Percentiles rank a stretch among this genome's conserved stretches.
These are phyloP conservation scores for Inga laurina DNA, from an alignment of 306 rosid species.

Conservation along the genomic window DNA sequence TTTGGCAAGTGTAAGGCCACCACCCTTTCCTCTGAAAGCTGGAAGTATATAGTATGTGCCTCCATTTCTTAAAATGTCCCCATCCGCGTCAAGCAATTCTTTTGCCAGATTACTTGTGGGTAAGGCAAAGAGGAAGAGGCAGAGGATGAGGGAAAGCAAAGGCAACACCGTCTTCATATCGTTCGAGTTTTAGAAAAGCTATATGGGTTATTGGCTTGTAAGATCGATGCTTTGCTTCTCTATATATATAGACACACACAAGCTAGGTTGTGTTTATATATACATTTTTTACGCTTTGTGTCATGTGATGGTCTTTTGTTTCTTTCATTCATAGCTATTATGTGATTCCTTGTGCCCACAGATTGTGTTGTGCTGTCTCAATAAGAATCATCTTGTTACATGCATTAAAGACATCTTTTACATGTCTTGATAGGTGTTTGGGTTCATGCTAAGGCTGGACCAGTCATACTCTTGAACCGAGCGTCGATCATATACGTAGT, in stretches of 20 bases:
- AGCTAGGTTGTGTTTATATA: too few relatives aligned
- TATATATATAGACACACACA: too few relatives aligned
- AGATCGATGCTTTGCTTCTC: too few relatives aligned
- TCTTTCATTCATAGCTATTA: too few relatives aligned
- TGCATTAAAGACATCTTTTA: background rate
- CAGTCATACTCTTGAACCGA: too few relatives aligned
- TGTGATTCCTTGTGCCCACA: too few relatives aligned
- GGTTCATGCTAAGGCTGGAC: too few relatives aligned
- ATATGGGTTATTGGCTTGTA: too few relatives aligned
- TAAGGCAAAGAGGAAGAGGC: background rate
- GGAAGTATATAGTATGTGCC: background rate
- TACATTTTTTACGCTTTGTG: background rate
- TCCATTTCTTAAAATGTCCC: background rate
- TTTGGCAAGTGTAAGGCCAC: background rate
- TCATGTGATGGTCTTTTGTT: background rate
- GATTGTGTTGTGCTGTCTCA: background rate
- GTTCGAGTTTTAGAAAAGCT: background rate
- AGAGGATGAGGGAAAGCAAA: background rate
- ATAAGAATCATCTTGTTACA: background rate
- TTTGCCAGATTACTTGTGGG: background rate
- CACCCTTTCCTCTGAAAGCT: background rate
- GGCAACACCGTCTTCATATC: background rate
- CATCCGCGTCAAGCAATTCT: background rate
- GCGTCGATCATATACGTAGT: too few relatives aligned
- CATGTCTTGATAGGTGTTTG: background rate